Conservation (phyloP, 768 basidiomycete species). For the Trametes villosa region DNA sequence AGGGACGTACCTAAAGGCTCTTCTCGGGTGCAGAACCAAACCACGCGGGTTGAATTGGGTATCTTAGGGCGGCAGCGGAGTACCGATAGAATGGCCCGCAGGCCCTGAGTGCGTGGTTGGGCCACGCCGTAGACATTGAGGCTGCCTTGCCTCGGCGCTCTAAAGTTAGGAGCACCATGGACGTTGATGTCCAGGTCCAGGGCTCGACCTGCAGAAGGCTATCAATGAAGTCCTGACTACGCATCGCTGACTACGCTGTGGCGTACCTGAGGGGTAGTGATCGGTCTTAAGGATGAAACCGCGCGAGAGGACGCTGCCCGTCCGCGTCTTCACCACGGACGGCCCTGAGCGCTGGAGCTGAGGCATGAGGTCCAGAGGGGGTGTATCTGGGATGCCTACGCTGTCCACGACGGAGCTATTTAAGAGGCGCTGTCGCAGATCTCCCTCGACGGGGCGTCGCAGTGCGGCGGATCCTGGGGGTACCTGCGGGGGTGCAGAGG, state of each 20-base stretch:
- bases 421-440: constrained; percentile 20
- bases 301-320: constrained; percentile 81
- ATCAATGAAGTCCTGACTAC: not conserved
- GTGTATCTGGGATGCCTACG: constrained; percentile 10
- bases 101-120: constrained; percentile 90
- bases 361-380: constrained; percentile 62
- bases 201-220: constrained; percentile 64
- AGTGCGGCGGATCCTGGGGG: constrained; percentile 7
- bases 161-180: constrained; percentile 95
- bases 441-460: constrained; percentile 15
- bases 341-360: constrained; percentile 68
- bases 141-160: constrained; percentile 75
- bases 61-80: constrained; percentile 74
- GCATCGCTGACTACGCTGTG: not conserved
- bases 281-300: constrained; percentile 97
- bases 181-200: constrained; percentile 90
- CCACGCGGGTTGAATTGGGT: constrained; percentile 69
- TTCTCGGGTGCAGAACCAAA: constrained; percentile 97
- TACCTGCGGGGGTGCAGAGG: constrained; percentile 20
- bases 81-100: constrained; percentile 87
- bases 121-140: constrained; percentile 95
- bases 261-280: constrained; percentile 71
- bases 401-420: constrained; percentile 18
- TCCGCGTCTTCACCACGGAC: constrained; percentile 80
- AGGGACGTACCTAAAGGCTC: constrained; percentile 81